A percentile compares a stretch with the other conserved stretches of the same genome.
Conservation (phyloP, 495 filamentous ascomycete species). For the Thozetella sp. region DNA sequence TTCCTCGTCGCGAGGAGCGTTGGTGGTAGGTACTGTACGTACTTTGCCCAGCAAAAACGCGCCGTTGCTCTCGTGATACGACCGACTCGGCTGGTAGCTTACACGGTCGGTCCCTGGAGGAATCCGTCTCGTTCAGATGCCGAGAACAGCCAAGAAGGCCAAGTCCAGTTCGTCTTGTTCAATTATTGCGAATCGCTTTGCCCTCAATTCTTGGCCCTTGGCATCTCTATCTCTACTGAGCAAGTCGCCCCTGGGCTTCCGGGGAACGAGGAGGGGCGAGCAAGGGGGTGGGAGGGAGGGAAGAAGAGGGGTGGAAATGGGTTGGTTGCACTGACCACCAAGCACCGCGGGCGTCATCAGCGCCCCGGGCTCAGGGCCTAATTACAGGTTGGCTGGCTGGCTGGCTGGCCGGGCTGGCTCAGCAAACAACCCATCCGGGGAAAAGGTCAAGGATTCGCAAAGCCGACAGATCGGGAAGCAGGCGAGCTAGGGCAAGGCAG, state of each 20-base stretch:
- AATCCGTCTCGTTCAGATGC: slow-evolving; percentile 2
- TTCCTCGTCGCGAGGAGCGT: background rate
- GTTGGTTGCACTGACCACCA: no score
- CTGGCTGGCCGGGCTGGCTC: no score
- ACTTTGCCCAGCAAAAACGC: background rate
- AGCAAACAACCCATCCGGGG: no score
- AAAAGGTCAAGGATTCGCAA: no score
- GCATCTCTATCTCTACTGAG: background rate
- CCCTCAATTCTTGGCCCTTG: background rate
- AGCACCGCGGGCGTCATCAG: no score
- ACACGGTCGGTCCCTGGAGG: background rate
- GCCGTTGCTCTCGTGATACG: background rate
- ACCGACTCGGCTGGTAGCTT: background rate
- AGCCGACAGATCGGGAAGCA: no score
- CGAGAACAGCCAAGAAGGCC: background rate
- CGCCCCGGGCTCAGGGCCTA: no score
- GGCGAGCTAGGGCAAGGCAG: no score
- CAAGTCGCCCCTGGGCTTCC: background rate
- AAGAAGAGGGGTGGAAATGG: no score
- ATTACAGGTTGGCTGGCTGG: no score
- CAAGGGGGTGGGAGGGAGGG: no score
- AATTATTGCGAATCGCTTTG: background rate
- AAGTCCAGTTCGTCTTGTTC: slow-evolving; percentile 3
- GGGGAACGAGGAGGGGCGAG: no score
- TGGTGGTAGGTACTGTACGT: background rate